Conservation (phyloP, 306 rosid species). For the Ochetophila trinervis region DNA sequence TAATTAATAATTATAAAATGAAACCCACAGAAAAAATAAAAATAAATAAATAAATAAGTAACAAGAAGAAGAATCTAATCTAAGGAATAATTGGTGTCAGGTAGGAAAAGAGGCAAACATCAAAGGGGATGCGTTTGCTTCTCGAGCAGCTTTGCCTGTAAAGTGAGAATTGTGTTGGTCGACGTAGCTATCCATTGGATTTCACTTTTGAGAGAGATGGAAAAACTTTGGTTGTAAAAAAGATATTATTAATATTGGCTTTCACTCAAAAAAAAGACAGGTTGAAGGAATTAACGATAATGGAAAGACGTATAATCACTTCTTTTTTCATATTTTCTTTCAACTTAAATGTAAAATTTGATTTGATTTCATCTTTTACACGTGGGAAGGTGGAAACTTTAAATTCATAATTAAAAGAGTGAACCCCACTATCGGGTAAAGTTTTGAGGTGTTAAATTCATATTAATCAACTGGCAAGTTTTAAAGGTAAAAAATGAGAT, state of each 20-base stretch:
- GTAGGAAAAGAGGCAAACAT: conserved; percentile 16
- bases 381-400: neutral
- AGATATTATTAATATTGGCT: neutral
- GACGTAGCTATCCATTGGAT: conserved; percentile 9
- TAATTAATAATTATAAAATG: neutral
- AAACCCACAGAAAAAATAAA: neutral
- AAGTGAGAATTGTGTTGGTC: conserved; percentile 21
- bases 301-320: conserved; percentile 13
- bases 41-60: neutral
- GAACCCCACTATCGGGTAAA: too few relatives aligned
- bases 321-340: neutral
- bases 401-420: too few relatives aligned
- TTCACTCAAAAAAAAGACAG: conserved; percentile 19
- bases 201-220: conserved; percentile 25
- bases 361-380: conserved; percentile 5
- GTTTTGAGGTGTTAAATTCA: too few relatives aligned
- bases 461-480: too few relatives aligned
- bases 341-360: neutral
- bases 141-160: conserved; percentile 24
- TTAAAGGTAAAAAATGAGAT: too few relatives aligned
- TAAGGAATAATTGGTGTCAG: conserved; percentile 26
- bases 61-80: conserved; percentile 21
- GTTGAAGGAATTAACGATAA: conserved; percentile 13
- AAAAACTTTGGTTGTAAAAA: conserved; percentile 1
- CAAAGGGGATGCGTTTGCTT: conserved; percentile 21